A percentile compares a stretch with the other conserved stretches of the same genome.
Evolutionary conservation across 192 early-diverging fungal genomes (phyloP).

Genomic region (Podila epicladia): DNA sequence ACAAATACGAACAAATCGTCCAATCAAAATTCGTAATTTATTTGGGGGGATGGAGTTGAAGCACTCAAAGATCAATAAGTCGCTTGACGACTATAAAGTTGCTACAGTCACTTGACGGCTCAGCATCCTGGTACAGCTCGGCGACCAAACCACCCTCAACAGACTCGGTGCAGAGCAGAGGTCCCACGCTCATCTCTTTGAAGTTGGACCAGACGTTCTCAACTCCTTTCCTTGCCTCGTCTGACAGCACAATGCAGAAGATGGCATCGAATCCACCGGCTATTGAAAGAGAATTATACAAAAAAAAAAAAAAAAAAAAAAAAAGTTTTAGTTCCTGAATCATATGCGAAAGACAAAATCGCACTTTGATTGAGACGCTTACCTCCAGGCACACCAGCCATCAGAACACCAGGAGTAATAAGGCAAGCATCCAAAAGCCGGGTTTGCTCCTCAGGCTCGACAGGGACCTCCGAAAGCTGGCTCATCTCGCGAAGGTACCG

Average conservation of each 20-base stretch:
- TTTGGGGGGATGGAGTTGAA: too few species aligned
- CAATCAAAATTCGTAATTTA: too few species aligned
- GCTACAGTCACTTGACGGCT: neutral
- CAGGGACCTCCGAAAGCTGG: constrained; percentile 75
- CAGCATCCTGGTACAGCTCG: constrained; percentile 29
- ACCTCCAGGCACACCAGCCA: constrained; percentile 96
- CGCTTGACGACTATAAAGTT: neutral
- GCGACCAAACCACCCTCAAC: constrained; percentile 62
- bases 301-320: neutral
- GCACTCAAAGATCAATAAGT: neutral
- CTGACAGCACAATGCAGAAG: constrained; percentile 81
- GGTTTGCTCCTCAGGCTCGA: constrained; percentile 93
- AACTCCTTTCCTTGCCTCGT: constrained; percentile 57
- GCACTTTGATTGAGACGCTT: constrained; percentile 2
- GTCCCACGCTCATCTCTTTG: constrained; percentile 83
- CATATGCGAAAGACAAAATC: neutral
- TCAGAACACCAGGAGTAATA: constrained; percentile 81
- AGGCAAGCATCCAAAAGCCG: constrained; percentile 85
- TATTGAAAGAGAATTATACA: constrained; percentile 15
- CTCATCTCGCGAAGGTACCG: constrained; percentile 77
- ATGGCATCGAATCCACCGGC: constrained; percentile 99
- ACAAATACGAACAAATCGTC: too few species aligned
- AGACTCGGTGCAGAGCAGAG: constrained; percentile 78
- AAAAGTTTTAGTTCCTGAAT: neutral
- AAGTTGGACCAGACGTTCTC: constrained; percentile 73